These are phyloP conservation scores for Aotearoamyces nothofagi DNA, from an alignment of 2,329 filamentous ascomycete species.

Conservation along the genomic window DNA sequence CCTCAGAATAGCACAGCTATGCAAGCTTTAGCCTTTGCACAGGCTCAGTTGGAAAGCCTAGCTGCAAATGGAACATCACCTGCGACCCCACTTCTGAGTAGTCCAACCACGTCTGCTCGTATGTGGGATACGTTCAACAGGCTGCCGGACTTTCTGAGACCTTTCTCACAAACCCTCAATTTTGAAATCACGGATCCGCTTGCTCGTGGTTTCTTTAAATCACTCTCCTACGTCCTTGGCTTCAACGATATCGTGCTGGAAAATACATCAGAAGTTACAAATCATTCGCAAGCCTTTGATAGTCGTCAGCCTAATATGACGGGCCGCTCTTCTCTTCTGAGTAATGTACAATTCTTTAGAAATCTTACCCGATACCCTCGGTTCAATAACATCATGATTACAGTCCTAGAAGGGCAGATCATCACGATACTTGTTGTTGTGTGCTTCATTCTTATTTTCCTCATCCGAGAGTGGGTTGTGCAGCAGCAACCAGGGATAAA, in stretches of 20 bases:
- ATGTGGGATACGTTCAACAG: constrained; percentile 22
- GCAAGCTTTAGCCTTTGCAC: constrained; percentile 11
- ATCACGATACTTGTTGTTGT: constrained; percentile 87
- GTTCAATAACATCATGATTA: constrained; percentile 66
- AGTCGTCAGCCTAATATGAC: background rate
- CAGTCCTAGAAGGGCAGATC: constrained; percentile 80
- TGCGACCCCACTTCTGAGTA: constrained; percentile 13
- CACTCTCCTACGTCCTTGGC: constrained; percentile 14
- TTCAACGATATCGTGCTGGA: too few species aligned
- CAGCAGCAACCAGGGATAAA: constrained; percentile 93
- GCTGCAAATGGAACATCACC: constrained; percentile 16
- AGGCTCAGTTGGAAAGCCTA: constrained; percentile 12
- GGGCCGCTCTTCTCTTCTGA: constrained; percentile 29
- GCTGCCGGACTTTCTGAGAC: constrained; percentile 15
- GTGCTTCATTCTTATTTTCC: constrained; percentile 89
- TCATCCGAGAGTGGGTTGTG: constrained; percentile 95
- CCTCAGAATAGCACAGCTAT: constrained; percentile 7
- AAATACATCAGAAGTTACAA: constrained; percentile 3
- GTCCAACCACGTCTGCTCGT: constrained; percentile 22
- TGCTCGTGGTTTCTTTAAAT: constrained; percentile 12
- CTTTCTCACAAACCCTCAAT: constrained; percentile 14
- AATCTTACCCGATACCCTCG: constrained; percentile 53
- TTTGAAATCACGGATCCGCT: constrained; percentile 14
- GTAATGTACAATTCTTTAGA: constrained; percentile 39
- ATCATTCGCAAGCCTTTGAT: background rate